phyloP scores from a whole-genome alignment of 805 yeast species.

The Saturnispora bothae region DNA sequence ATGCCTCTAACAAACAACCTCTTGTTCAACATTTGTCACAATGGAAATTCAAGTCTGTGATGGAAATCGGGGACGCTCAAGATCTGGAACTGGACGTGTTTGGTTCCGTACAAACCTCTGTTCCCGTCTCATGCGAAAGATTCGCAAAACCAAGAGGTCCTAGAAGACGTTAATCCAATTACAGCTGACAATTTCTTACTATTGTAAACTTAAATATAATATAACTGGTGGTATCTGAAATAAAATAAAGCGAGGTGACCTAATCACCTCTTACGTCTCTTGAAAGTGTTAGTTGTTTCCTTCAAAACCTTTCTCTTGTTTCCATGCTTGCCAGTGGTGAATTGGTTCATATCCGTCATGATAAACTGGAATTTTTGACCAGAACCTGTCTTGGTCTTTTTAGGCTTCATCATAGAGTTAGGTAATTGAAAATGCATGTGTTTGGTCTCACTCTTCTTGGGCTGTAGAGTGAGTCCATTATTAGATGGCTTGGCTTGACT shows the following conservation, averaged over 20 bases:
- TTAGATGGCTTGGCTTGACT: too few species aligned
- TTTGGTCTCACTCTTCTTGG: too few species aligned
- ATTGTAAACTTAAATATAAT: too few species aligned
- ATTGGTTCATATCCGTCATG: slow-evolving; percentile 14
- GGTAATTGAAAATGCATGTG: not conserved
- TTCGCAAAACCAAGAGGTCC: slow-evolving; percentile 66
- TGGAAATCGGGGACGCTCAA: slow-evolving; percentile 66
- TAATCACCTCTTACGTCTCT: too few species aligned
- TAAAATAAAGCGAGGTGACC: too few species aligned
- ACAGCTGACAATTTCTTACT: too few species aligned
- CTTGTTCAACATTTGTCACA: slow-evolving; percentile 40
- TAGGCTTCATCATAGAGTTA: not conserved
- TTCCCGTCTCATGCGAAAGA: slow-evolving; percentile 14
- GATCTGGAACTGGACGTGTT: slow-evolving; percentile 53
- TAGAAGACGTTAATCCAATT: slow-evolving; percentile 35
- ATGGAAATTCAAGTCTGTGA: slow-evolving; percentile 33
- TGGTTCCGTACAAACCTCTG: slow-evolving; percentile 9
- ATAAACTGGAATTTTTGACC: slow-evolving; percentile 11
- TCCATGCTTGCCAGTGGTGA: too few species aligned
- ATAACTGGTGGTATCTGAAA: too few species aligned
- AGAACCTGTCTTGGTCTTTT: not conserved
- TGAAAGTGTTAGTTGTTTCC: slow-evolving; percentile 11
- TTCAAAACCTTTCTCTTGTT: too few species aligned
- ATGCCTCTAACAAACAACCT: slow-evolving; percentile 71
- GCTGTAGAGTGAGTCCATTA: too few species aligned